A percentile compares a stretch with the other conserved stretches of the same genome.
Conservation (phyloP, 768 basidiomycete genomes). For the Coprinopsis strossmayeri region DNA sequence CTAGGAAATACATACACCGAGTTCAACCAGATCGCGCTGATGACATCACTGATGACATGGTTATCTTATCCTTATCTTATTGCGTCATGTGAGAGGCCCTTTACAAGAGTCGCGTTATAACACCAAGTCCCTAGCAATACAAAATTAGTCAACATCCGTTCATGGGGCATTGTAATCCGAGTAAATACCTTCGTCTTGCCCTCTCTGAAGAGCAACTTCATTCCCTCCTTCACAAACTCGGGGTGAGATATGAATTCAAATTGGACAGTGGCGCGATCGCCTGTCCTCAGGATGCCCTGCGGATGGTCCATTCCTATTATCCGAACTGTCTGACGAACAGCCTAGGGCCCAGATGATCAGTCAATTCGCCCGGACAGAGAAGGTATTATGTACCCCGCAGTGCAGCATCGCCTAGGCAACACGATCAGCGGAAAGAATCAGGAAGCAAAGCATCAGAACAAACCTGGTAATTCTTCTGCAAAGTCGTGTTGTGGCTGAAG, state of each 20-base stretch:
- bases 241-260: constrained; percentile 93
- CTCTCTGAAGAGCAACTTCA: constrained; percentile 90
- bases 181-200: constrained; percentile 82
- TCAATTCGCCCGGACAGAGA: constrained; percentile 3
- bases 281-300: constrained; percentile 84
- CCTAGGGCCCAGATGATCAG: constrained; percentile 34
- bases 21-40: too few species aligned
- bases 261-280: constrained; percentile 88
- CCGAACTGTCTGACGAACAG: constrained; percentile 85
- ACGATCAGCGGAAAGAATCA: constrained; percentile 1
- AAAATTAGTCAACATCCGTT: constrained; percentile 7
- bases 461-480: constrained; percentile 90
- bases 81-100: background rate
- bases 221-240: constrained; percentile 89
- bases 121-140: constrained; percentile 58
- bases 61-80: too few species aligned
- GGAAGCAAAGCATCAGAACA: constrained; percentile 10
- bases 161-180: constrained; percentile 11
- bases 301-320: constrained; percentile 91
- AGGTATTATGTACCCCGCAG: constrained; percentile 61
- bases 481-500: constrained; percentile 80
- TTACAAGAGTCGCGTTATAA: constrained; percentile 57
- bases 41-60: too few species aligned
- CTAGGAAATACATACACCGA: too few species aligned
- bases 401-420: constrained; percentile 76